Evolutionary conservation across 1,284 basidiomycete genomes (phyloP).

Genomic region (Apiotrichum porosum): DNA sequence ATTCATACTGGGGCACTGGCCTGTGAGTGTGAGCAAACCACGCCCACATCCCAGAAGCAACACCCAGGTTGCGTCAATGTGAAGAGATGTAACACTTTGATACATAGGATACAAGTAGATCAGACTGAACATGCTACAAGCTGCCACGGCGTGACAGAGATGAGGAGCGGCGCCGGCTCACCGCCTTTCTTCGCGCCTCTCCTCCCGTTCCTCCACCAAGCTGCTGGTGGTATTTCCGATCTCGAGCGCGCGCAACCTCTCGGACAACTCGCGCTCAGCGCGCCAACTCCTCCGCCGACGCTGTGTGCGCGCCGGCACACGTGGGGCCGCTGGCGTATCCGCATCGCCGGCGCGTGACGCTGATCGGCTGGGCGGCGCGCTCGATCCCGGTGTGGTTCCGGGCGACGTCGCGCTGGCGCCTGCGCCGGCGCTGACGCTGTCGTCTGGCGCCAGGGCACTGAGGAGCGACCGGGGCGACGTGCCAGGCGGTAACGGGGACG

Average conservation of each 20-base stretch:
- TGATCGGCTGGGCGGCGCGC: neutral
- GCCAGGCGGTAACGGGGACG: neutral
- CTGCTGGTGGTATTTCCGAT: no score
- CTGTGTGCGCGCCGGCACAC: conserved; percentile 1
- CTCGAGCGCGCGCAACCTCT: conserved; percentile 24
- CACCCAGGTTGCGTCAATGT: no score
- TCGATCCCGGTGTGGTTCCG: neutral
- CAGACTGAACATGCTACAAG: no score
- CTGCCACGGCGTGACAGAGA: no score
- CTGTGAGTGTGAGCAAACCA: no score
- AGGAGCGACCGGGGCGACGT: neutral
- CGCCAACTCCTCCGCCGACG: conserved; percentile 2
- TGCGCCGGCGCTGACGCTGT: neutral
- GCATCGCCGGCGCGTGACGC: neutral
- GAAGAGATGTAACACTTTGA: no score
- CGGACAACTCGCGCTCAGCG: conserved; percentile 37
- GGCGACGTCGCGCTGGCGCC: neutral
- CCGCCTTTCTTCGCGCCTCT: no score
- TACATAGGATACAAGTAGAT: no score
- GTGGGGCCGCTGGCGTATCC: conserved; percentile 5
- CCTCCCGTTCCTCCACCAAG: no score
- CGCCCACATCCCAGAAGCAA: no score
- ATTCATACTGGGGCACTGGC: no score
- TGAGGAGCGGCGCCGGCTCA: no score
- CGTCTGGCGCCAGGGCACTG: neutral